Conservation (phyloP, 768 basidiomycete species). For the Tulasnella sp. region DNA sequence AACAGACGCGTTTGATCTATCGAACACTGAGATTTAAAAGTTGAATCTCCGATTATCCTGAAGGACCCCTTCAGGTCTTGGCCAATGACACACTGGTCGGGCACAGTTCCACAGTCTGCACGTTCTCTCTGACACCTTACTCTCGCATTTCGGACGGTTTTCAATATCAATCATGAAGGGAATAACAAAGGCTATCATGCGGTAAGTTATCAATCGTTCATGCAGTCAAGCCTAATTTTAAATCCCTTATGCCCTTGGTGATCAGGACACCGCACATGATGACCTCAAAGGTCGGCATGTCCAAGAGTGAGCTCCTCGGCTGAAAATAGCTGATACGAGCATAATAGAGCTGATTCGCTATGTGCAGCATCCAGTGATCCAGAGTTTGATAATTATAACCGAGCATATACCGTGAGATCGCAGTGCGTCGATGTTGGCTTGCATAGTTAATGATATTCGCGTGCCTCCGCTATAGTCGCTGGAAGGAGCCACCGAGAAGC, state of each 20-base stretch:
- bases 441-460: neutral
- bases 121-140: too few species aligned
- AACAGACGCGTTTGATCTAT: too few species aligned
- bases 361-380: constrained; percentile 61
- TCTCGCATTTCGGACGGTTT: too few species aligned
- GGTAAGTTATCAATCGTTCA: constrained; percentile 33
- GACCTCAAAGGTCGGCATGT: constrained; percentile 75
- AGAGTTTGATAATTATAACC: constrained; percentile 79
- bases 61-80: too few species aligned
- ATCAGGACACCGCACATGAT: constrained; percentile 80
- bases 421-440: neutral
- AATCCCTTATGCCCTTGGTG: neutral
- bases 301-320: constrained; percentile 54
- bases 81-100: too few species aligned
- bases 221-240: neutral
- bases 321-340: too few species aligned
- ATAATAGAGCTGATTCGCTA: neutral
- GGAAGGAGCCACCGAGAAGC: constrained; percentile 73
- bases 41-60: too few species aligned
- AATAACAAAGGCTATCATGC: constrained; percentile 58
- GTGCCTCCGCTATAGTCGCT: constrained; percentile 32
- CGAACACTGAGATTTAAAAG: too few species aligned
- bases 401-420: constrained; percentile 43
- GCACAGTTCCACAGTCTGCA: too few species aligned
- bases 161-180: constrained; percentile 84